Evolutionary conservation across 345 rosid species (phyloP).

Genomic region (Aquilaria sinensis): DNA sequence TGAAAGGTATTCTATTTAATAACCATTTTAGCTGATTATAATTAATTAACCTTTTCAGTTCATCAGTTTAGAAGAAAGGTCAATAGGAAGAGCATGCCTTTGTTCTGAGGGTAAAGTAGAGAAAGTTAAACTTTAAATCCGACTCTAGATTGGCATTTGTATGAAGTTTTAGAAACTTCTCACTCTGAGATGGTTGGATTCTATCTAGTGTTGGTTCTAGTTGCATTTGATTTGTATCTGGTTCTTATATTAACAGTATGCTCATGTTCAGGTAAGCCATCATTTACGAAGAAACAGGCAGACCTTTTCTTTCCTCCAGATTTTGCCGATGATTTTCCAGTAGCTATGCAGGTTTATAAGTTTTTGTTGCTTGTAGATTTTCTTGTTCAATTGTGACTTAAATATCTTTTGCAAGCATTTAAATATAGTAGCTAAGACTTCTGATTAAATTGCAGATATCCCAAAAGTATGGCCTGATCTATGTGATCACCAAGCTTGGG

Average conservation of each 20-base stretch:
- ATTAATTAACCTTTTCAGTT: no score
- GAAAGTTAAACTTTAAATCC: no score
- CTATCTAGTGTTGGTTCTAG: not conserved
- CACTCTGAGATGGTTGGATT: not conserved
- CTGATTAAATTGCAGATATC: conserved; percentile 66
- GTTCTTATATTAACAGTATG: conserved; percentile 5
- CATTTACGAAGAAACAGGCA: conserved; percentile 93
- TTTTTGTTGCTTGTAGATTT: conserved; percentile 10
- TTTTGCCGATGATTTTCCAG: conserved; percentile 98
- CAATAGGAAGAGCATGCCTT: no score
- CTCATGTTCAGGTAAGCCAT: conserved; percentile 67
- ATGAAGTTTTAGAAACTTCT: not conserved
- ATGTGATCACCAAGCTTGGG: conserved; percentile 95
- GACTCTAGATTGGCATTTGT: no score
- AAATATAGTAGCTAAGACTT: not conserved
- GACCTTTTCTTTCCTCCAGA: conserved; percentile 99
- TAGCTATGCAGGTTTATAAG: conserved; percentile 86
- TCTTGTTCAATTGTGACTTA: not conserved
- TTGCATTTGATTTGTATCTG: conserved; percentile 1
- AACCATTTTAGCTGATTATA: no score
- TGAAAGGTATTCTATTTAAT: no score
- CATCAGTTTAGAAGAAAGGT: no score
- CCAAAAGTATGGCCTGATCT: conserved; percentile 86
- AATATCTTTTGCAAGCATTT: conserved; percentile 4
- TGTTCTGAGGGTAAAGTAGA: no score